Percentiles rank a stretch among this genome's conserved stretches.
Conservation (phyloP, 345 rosid genomes). For the Cardiospermum halicacabum region DNA sequence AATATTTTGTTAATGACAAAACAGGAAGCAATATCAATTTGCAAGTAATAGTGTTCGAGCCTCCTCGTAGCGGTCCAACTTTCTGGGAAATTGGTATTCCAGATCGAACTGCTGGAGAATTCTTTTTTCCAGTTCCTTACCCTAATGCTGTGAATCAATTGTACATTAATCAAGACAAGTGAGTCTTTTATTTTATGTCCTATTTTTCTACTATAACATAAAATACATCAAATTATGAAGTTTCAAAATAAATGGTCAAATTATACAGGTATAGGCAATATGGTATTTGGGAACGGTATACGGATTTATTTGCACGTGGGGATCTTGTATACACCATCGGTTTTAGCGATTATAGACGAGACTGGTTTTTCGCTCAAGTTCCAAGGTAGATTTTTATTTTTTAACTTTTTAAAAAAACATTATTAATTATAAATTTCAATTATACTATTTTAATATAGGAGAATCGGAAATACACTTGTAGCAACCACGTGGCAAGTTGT, state of each 20-base stretch:
- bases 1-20: conserved; percentile 3
- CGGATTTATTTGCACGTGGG: conserved; percentile 37
- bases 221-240: too few species aligned
- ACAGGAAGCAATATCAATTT: conserved; percentile 43
- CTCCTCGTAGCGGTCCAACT: conserved; percentile 77
- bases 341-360: conserved; percentile 33
- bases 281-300: conserved; percentile 67
- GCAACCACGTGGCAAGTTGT: conserved; percentile 69
- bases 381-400: too few species aligned
- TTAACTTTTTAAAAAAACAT: too few species aligned
- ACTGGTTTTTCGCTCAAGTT: conserved; percentile 89
- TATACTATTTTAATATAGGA: too few species aligned
- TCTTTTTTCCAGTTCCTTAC: conserved; percentile 55
- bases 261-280: conserved; percentile 64
- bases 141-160: conserved; percentile 46
- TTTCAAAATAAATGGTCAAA: too few species aligned
- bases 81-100: conserved; percentile 89
- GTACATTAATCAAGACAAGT: conserved; percentile 35
- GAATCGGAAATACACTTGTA: conserved; percentile 22
- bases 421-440: too few species aligned
- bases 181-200: too few species aligned
- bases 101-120: conserved; percentile 71
- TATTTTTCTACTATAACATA: too few species aligned
- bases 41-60: conserved; percentile 41
- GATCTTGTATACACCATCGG: conserved; percentile 55